Evolutionary conservation across 768 basidiomycete species (phyloP).

Genomic region (Xerocomellus intermedius): DNA sequence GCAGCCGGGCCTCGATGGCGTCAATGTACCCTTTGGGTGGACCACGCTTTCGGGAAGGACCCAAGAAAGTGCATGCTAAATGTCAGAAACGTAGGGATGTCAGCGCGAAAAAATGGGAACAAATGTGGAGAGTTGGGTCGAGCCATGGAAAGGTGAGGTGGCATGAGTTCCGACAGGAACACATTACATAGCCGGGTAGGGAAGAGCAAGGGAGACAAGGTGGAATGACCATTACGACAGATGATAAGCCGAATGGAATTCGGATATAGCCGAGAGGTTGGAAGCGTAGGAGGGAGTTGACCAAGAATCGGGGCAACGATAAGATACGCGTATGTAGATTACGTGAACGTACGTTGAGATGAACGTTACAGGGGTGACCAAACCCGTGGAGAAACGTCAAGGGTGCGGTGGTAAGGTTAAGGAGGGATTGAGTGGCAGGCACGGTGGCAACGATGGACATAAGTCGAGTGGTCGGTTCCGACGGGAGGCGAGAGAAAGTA

Average conservation of each 20-base stretch:
- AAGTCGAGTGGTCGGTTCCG: slow-evolving; percentile 5
- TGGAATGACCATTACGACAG: slow-evolving; percentile 17
- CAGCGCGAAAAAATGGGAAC: slow-evolving; percentile 9
- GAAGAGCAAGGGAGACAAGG: slow-evolving; percentile 10
- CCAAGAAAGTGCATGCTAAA: slow-evolving; percentile 73
- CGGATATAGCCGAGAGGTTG: slow-evolving; percentile 2
- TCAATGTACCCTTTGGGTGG: slow-evolving; percentile 95
- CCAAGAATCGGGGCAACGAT: background rate
- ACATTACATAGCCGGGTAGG: slow-evolving; percentile 5
- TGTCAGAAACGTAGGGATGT: slow-evolving; percentile 2
- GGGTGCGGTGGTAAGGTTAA: background rate
- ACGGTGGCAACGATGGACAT: background rate
- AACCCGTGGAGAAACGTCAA: background rate
- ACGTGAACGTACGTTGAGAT: slow-evolving; percentile 15
- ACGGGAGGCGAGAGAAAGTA: background rate
- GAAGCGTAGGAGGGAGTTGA: background rate
- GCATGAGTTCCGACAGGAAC: slow-evolving; percentile 4
- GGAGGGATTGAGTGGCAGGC: slow-evolving; percentile 2
- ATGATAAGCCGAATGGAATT: slow-evolving; percentile 11
- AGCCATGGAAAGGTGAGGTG: background rate
- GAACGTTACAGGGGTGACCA: slow-evolving; percentile 6
- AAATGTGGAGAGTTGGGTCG: background rate
- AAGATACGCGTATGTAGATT: slow-evolving; percentile 9
- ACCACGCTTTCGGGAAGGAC: slow-evolving; percentile 79
- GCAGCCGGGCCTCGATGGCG: slow-evolving; percentile 86